These are phyloP conservation scores for Tulasnella sp. DNA, from an alignment of 768 basidiomycete species.

Conservation along the genomic window DNA sequence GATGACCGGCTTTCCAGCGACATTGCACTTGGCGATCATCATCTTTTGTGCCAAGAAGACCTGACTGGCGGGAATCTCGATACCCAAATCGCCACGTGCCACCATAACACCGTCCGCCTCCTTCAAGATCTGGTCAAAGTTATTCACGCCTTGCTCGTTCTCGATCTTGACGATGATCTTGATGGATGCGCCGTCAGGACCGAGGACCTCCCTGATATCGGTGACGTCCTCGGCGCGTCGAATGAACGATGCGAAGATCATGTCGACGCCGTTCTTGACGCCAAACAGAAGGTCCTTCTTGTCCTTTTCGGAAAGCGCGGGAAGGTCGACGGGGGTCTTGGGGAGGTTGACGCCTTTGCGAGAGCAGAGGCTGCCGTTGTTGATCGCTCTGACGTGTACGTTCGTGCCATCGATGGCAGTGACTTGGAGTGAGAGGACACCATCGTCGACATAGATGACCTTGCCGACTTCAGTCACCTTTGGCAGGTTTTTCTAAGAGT, in stretches of 20 bases:
- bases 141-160: conserved; percentile 96
- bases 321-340: conserved; percentile 94
- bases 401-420: conserved; percentile 72
- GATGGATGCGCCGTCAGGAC: conserved; percentile 88
- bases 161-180: conserved; percentile 99
- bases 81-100: conserved; percentile 97
- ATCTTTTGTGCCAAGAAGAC: conserved; percentile 99
- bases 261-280: conserved; percentile 96
- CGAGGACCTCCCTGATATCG: conserved; percentile 87
- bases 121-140: conserved; percentile 96
- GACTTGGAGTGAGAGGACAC: conserved; percentile 91
- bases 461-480: conserved; percentile 97
- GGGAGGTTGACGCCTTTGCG: conserved; percentile 99
- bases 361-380: conserved; percentile 86
- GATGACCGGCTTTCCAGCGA: conserved; percentile 94
- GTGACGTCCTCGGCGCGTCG: conserved; percentile 87
- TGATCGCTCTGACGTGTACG: conserved; percentile 75
- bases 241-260: conserved; percentile 99
- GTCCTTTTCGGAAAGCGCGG: conserved; percentile 96
- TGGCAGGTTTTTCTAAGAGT: conserved; percentile 70
- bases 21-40: conserved; percentile 99
- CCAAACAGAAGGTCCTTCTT: conserved; percentile 90
- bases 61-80: conserved; percentile 98
- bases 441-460: conserved; percentile 95
- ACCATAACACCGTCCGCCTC: conserved; percentile 99